Evolutionary conservation across 2,329 filamentous ascomycete species (phyloP).

Genomic region (Thermomyces lanuginosus): DNA sequence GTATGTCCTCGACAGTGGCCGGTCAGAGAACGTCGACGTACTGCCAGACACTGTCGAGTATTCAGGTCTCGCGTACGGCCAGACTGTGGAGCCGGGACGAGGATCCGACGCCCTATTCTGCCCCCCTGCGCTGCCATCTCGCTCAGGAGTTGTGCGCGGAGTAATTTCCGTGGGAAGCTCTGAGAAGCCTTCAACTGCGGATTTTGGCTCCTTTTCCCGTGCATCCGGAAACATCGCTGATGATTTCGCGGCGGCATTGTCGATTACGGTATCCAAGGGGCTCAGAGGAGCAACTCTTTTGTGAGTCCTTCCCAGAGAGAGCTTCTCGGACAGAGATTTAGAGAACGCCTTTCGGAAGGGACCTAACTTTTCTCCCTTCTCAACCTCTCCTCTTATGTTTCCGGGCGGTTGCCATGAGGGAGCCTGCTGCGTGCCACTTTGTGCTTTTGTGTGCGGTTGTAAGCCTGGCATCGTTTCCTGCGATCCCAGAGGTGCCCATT

Average conservation of each 20-base stretch:
- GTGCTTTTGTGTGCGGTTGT: too few relatives aligned
- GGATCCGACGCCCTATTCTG: conserved; percentile 2
- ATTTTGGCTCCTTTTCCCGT: conserved; percentile 17
- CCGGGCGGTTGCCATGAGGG: conserved; percentile 5
- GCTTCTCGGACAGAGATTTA: conserved; percentile 18
- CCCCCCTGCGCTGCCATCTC: conserved; percentile 11
- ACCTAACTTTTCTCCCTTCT: conserved; percentile 13
- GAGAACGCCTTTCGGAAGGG: conserved; percentile 20
- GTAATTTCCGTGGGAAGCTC: conserved; percentile 22
- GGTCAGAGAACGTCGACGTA: conserved; percentile 11
- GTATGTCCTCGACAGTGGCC: conserved; percentile 12
- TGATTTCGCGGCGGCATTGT: conserved; percentile 13
- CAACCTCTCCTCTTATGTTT: too few relatives aligned
- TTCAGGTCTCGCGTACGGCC: conserved; percentile 15
- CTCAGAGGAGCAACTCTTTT: conserved; percentile 14
- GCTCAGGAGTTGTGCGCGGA: conserved; percentile 21
- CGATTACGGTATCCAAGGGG: conserved; percentile 16
- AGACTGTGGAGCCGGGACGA: conserved; percentile 14
- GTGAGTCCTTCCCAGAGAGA: conserved; percentile 12
- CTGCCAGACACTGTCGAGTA: conserved; percentile 12
- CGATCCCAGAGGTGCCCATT: conserved; percentile 21
- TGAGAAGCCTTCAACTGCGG: conserved; percentile 19
- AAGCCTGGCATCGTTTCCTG: conserved; percentile 18
- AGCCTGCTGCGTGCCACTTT: too few relatives aligned
- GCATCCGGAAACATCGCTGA: conserved; percentile 9